phyloP scores from a whole-genome alignment of 2,329 filamentous ascomycete species.

The Sporothrix sp. region DNA sequence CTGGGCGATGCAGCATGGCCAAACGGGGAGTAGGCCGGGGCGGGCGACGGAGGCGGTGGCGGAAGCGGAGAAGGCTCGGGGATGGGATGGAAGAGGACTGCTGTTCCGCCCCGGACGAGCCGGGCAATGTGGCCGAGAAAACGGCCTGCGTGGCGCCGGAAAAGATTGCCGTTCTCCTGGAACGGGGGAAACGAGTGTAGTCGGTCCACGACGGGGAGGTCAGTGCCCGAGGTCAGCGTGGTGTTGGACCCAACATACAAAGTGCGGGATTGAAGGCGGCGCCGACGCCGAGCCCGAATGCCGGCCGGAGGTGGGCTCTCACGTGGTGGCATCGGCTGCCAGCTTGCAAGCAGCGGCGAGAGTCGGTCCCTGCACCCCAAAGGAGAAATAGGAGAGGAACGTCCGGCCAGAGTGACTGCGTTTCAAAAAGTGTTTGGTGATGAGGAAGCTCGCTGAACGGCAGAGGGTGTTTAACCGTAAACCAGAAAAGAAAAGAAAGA shows the following conservation, averaged over 20 bases:
- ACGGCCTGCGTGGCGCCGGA: background rate
- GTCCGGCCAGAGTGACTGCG: background rate
- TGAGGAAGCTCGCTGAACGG: too few species aligned
- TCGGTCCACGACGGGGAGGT: background rate
- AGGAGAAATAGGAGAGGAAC: background rate
- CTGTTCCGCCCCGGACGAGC: too few species aligned
- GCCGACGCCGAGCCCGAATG: background rate
- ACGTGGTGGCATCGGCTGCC: background rate
- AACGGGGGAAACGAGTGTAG: constrained; percentile 2
- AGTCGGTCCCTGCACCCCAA: background rate
- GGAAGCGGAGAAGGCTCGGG: too few species aligned
- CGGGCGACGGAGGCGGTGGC: too few species aligned
- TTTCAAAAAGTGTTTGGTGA: background rate
- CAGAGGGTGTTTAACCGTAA: too few species aligned
- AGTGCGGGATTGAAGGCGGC: background rate
- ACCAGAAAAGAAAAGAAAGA: background rate
- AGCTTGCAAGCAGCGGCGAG: too few species aligned
- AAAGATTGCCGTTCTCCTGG: background rate
- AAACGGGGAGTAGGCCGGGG: too few species aligned
- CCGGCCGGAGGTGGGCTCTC: background rate
- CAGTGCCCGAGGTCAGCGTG: background rate
- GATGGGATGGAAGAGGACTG: too few species aligned
- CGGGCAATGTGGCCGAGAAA: background rate
- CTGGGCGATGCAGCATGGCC: too few species aligned
- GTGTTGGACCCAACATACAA: background rate